Percentiles rank a stretch among this genome's conserved stretches.
Conservation (phyloP, 257 asterid species). For the Penstemon newberryi region DNA sequence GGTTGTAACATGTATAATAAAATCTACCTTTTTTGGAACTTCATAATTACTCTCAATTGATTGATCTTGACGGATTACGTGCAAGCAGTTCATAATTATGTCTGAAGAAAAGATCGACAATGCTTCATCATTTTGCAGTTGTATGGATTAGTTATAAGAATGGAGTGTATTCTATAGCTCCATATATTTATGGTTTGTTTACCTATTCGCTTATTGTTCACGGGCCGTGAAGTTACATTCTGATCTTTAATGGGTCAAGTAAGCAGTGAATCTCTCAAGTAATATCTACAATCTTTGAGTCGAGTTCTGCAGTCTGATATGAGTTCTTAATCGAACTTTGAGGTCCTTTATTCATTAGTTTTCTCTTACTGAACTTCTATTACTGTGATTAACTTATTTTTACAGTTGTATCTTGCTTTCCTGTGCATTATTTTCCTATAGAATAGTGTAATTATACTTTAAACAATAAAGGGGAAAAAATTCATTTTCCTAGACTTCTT, state of each 20-base stretch:
- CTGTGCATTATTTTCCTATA: background rate
- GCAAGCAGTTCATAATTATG: conserved; percentile 12
- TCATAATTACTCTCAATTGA: background rate
- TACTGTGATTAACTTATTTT: conserved; percentile 1
- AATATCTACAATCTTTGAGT: background rate
- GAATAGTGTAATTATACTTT: conserved; percentile 8
- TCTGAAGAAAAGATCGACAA: background rate
- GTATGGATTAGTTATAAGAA: background rate
- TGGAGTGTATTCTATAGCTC: background rate
- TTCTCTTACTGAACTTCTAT: conserved; percentile 6
- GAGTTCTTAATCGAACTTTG: background rate
- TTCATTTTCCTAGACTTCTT: conserved; percentile 6
- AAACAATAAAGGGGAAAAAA: background rate
- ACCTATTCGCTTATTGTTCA: background rate
- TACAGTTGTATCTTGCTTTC: background rate
- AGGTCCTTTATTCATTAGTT: background rate
- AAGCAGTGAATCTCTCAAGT: conserved; percentile 10
- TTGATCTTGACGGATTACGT: background rate
- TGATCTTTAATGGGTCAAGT: background rate
- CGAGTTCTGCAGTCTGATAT: background rate
- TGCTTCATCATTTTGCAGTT: background rate
- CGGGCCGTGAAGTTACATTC: conserved; percentile 3
- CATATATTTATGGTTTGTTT: background rate
- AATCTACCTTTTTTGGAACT: background rate
- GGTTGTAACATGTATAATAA: conserved; percentile 9